These are phyloP conservation scores for Ulmus americana DNA, from an alignment of 331 rosid species.

Conservation along the genomic window DNA sequence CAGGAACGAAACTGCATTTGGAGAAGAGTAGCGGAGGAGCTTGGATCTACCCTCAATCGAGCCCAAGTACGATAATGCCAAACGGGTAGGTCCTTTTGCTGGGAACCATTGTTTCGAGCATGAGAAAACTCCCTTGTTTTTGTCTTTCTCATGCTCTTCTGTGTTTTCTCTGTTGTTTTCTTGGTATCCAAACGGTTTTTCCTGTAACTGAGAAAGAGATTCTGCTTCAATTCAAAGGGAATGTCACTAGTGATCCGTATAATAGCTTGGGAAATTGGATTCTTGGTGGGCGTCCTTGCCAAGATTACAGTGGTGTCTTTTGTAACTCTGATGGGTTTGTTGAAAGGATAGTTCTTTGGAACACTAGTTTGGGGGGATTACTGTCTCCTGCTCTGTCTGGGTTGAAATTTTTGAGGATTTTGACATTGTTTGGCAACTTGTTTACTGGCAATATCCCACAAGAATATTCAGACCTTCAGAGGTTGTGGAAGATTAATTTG, in stretches of 20 bases:
- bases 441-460: constrained; percentile 68
- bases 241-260: constrained; percentile 62
- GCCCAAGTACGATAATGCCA: constrained; percentile 49
- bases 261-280: constrained; percentile 59
- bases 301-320: constrained; percentile 49
- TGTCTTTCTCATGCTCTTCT: constrained; percentile 68
- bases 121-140: constrained; percentile 58
- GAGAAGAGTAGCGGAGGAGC: constrained; percentile 29
- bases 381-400: constrained; percentile 65
- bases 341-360: constrained; percentile 80
- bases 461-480: constrained; percentile 52
- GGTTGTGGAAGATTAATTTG: constrained; percentile 88
- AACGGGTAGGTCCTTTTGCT: constrained; percentile 43
- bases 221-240: constrained; percentile 83
- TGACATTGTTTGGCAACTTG: constrained; percentile 78
- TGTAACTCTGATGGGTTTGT: constrained; percentile 73
- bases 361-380: constrained; percentile 70
- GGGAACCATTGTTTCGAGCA: constrained; percentile 45
- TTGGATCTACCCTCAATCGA: constrained; percentile 32
- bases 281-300: constrained; percentile 61
- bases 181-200: constrained; percentile 34
- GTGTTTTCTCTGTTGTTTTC: constrained; percentile 39
- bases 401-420: constrained; percentile 64
- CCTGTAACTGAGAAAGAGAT: constrained; percentile 63
- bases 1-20: constrained; percentile 19